Base-by-base conservation (phyloP, 495 filamentous ascomycete species). In the Delitschia confertaspora region DNA sequence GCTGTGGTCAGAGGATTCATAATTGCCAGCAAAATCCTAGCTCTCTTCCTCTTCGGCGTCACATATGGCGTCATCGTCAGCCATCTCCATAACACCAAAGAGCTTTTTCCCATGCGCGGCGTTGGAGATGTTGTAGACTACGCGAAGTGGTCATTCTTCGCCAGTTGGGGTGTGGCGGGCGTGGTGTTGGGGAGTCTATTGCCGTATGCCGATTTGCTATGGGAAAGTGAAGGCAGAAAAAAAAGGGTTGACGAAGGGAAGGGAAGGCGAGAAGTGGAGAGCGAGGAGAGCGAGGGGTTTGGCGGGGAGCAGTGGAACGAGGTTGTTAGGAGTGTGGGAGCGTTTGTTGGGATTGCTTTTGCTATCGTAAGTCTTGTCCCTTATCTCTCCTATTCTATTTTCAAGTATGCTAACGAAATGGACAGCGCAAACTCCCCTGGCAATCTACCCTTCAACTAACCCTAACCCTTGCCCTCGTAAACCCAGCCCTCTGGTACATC, bases 301-400 rank as follows among this genome's bases (percentile, higher is more conserved):
- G 19, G 49, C 5, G 70, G 67, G n/a, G 70, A 74, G 1, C 83
- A 86, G 47, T 95, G 86, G 88, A 79, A 79, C 29, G 75, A 82
- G 22, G 82, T 83, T 7, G 77, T 95, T 14, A 71, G 91, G 41
- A 85, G 87, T 47, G 79, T 96, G 30, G 93, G 91, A 26, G 88
- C 86, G 11, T 95, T 98, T 64, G 78, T 95, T 18, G 91, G 91
- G 9, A 91, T 98, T 61, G 88, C 87, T 14, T 96, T 94, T 68
- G 91, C 91, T 13, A 94, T 98, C 70, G 83, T 89, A 70, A 62
- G 78, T 69, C 14, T 44, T 7, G 11, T n/a, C 17, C 4, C 25
- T 14, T 21, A 20, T 30, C 33, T 40, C 41, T 33, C 29, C 36
- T 29, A 17, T 32, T 3, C 19, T 14, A 18, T 4, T 33, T 48